A percentile compares a stretch with the other conserved stretches of the same genome.
These are phyloP conservation scores for Gliomastix tumulicola DNA, from an alignment of 2,329 filamentous ascomycete species.

Conservation along the genomic window DNA sequence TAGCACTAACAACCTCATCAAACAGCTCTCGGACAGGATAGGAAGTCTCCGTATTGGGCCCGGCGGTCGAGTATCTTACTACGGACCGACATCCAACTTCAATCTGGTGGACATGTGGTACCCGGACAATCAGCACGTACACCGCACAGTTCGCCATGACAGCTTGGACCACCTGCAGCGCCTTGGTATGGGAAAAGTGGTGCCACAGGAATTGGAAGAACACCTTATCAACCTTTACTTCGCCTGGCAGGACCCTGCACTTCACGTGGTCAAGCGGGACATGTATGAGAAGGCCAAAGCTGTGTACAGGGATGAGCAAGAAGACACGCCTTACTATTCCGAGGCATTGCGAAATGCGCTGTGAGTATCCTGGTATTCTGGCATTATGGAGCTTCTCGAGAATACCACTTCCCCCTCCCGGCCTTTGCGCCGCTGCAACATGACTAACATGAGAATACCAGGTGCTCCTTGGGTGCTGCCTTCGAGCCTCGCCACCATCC, in stretches of 20 bases:
- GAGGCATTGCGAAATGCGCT: conserved; percentile 17
- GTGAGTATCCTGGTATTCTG: too few species aligned
- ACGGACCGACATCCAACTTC: conserved; percentile 17
- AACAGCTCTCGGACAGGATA: conserved; percentile 16
- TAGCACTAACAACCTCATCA: too few species aligned
- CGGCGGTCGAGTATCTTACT: conserved; percentile 13
- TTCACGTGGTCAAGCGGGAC: conserved; percentile 14
- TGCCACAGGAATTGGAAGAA: conserved; percentile 8
- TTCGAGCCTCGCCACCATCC: conserved; percentile 12
- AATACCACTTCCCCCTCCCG: background rate
- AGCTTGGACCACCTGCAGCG: conserved; percentile 15
- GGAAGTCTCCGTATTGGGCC: conserved; percentile 14
- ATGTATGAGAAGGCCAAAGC: conserved; percentile 10
- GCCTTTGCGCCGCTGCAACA: background rate
- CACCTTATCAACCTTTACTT: conserved; percentile 12
- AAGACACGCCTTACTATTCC: conserved; percentile 17
- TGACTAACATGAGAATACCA: conserved; percentile 8
- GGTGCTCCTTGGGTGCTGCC: conserved; percentile 31
- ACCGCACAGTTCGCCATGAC: conserved; percentile 15
- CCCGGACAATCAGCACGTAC: conserved; percentile 12
- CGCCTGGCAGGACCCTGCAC: conserved; percentile 12
- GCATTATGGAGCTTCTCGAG: background rate
- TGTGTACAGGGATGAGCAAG: conserved; percentile 9
- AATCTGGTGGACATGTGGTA: conserved; percentile 14
- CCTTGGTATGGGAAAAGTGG: conserved; percentile 10